Evolutionary conservation across 2,329 filamentous ascomycete species (phyloP).

Genomic region (Penicillium sp.): DNA sequence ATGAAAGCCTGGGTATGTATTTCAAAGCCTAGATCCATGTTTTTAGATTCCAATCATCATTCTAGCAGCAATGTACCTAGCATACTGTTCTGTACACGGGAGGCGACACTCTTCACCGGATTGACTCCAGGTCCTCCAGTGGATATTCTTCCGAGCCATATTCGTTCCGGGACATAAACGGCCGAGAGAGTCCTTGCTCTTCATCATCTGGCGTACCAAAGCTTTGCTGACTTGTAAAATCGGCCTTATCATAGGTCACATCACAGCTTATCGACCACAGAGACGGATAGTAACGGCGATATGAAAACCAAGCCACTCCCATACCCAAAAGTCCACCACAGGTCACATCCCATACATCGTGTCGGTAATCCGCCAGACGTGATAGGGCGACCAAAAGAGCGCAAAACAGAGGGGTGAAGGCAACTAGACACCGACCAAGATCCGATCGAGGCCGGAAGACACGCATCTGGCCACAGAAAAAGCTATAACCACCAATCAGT

Average conservation of each 20-base stretch:
- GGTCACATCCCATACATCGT: conserved; percentile 65
- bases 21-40: no score
- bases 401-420: conserved; percentile 57
- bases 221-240: conserved; percentile 22
- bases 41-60: no score
- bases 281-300: conserved; percentile 61
- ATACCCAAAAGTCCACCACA: conserved; percentile 57
- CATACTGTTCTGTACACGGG: not conserved
- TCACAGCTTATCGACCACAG: conserved; percentile 54
- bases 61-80: not conserved
- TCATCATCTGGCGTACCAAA: conserved; percentile 39
- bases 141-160: conserved; percentile 25
- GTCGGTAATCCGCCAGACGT: conserved; percentile 64
- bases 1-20: not conserved
- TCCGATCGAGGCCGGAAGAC: conserved; percentile 61
- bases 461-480: conserved; percentile 57
- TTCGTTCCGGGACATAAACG: conserved; percentile 14
- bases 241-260: conserved; percentile 47
- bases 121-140: conserved; percentile 17
- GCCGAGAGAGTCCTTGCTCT: conserved; percentile 23
- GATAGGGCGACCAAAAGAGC: conserved; percentile 63
- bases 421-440: conserved; percentile 56
- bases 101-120: not conserved
- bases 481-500: conserved; percentile 29
- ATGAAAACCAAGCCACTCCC: conserved; percentile 58